Evolutionary conservation across 495 filamentous ascomycete species (phyloP).

Genomic region (Tetracladium setigerum): DNA sequence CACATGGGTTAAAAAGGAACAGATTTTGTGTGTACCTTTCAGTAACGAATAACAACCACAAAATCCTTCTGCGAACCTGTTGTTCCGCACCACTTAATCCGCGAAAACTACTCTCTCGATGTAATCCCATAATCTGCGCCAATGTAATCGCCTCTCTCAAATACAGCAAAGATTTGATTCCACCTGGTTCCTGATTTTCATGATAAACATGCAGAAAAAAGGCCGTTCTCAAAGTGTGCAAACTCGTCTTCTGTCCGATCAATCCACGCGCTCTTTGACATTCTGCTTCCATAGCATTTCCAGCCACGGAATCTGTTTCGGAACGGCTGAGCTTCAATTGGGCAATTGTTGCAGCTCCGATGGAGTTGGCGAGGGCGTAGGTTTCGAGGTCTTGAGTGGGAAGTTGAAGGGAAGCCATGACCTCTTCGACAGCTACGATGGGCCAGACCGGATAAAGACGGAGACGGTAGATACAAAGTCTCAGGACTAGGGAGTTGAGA

Average conservation of each 20-base stretch:
- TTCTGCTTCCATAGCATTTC: conserved; percentile 18
- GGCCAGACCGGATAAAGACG: conserved; percentile 43
- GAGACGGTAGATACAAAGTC: conserved; percentile 33
- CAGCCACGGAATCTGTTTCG: conserved; percentile 22
- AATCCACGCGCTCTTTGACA: conserved; percentile 5
- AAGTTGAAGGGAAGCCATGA: conserved; percentile 29
- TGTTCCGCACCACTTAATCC: conserved; percentile 22
- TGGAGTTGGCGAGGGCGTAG: conserved; percentile 32
- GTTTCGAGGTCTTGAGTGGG: conserved; percentile 28
- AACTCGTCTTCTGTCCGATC: conserved; percentile 17
- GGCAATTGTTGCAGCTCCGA: conserved; percentile 37
- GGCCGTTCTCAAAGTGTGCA: conserved; percentile 27
- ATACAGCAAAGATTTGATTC: conserved; percentile 31
- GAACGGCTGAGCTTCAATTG: conserved; percentile 33
- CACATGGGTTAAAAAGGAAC: neutral
- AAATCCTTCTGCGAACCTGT: conserved; percentile 32
- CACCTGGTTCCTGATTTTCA: conserved; percentile 34
- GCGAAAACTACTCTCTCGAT: conserved; percentile 30
- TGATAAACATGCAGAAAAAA: conserved; percentile 42
- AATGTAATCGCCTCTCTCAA: conserved; percentile 37
- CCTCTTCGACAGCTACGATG: conserved; percentile 33
- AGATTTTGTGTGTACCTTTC: conserved; percentile 23
- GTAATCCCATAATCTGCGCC: conserved; percentile 37
- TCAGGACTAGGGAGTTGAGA: conserved; percentile 20
- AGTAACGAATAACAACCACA: conserved; percentile 39